Conservation (phyloP, 805 yeast species). For the Kockiozyma suomiensis region DNA sequence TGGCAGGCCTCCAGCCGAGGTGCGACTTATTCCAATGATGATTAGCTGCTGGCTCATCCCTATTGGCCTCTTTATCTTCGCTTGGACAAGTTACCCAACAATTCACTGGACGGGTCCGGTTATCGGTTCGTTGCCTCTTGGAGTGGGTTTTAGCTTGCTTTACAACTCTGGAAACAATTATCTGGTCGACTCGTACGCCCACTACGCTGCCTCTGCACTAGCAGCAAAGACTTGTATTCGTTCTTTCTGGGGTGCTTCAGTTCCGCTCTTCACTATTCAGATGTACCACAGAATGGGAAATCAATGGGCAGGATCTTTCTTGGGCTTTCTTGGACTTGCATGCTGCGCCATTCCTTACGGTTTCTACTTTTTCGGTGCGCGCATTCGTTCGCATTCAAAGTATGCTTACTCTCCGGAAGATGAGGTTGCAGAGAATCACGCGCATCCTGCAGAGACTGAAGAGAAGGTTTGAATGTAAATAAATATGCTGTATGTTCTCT, state of each 20-base stretch:
- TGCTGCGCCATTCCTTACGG: constrained; percentile 61
- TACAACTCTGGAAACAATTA: constrained; percentile 67
- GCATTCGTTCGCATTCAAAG: constrained; percentile 54
- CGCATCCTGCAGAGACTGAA: constrained; percentile 46
- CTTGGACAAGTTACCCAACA: constrained; percentile 57
- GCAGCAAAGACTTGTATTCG: constrained; percentile 76
- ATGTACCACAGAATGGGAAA: constrained; percentile 59
- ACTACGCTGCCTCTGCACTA: constrained; percentile 69
- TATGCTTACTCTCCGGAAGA: constrained; percentile 61
- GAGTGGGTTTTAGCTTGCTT: constrained; percentile 50
- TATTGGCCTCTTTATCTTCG: constrained; percentile 59
- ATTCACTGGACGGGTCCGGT: constrained; percentile 59
- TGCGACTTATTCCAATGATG: constrained; percentile 63
- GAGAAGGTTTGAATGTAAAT: background rate
- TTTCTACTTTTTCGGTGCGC: constrained; percentile 54
- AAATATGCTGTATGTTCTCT: background rate
- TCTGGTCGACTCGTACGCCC: constrained; percentile 49
- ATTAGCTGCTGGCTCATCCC: constrained; percentile 55
- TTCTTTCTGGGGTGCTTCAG: constrained; percentile 57
- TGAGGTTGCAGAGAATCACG: constrained; percentile 30
- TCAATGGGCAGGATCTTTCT: constrained; percentile 59
- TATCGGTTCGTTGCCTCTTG: constrained; percentile 49
- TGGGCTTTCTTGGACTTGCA: constrained; percentile 53
- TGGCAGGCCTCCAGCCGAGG: constrained; percentile 58
- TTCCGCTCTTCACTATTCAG: constrained; percentile 60